Evolutionary conservation across 495 filamentous ascomycete genomes (phyloP), one percentile per base, ranked within the genome.

Genomic region (Cladorrhinum samala): DNA sequence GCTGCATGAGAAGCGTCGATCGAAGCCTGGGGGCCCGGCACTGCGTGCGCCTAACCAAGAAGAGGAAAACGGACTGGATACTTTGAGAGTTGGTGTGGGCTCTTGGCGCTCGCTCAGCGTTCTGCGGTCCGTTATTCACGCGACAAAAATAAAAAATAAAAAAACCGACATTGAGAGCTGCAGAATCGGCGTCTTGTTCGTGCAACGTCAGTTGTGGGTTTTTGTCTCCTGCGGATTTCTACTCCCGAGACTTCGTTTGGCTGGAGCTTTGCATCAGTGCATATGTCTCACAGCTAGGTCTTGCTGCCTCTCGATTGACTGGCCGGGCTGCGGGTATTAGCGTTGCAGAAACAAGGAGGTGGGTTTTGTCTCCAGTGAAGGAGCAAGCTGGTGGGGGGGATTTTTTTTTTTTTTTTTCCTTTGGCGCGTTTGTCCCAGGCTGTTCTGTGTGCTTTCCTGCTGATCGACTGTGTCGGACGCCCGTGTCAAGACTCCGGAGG

Each of bases 381-480:
- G 11, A 6, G 27, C 5, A 33, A 5, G 27, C 27, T 11, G n/a
- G n/a, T n/a, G n/a, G n/a, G n/a, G n/a, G n/a, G n/a, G 4, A 37
- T 37, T 14, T 37, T 39, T n/a, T 16, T 19, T 11, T 21, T 25
- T 47, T 42, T 33, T 33, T 33, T 33, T 33, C 5, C 27, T 33
- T 33, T 33, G 27, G 27, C 11, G 27, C n/a, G n/a, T n/a, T 33
- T 37, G 52, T 25, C 44, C 16, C 44, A 42, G 21, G 33, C 33
- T 11, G 7, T 23, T 21, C 16, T 6, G 9, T n/a, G 27, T 33
- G 27, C 27, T 33, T 27, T 37, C 18, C 17, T 38, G 27, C 20
- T 40, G 36, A 9, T n/a, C 5, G 9, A 30, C 41, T 56, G 48
- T 52, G 40, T 51, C 49, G 41, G 54, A 36, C 39, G 27, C 36